Base-by-base conservation (phyloP, 352 stramenopile species). In the Globisporangium irregulare region DNA sequence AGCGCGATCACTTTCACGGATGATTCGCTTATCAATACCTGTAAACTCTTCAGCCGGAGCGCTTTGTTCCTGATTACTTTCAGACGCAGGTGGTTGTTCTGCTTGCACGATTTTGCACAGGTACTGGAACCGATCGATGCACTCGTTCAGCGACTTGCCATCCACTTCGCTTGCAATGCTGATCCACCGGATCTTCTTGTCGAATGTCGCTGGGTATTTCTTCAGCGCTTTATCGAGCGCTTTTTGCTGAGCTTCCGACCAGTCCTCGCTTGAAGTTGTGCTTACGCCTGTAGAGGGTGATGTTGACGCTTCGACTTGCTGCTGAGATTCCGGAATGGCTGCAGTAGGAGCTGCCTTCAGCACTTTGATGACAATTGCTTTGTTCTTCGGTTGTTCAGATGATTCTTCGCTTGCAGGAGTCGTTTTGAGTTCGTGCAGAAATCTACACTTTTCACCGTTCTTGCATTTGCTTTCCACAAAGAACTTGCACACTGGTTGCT, bases 51-150 rank as follows among this genome's bases (percentile, higher is more conserved):
- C 43, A 9, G 69, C 46, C 7, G 34, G 8, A 4, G n/a, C 9
- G 12, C 6, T 61, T 22, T 25, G 50, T 20, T 59, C 59, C 4
- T 64, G 64, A 7, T 14, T 36, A 43, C 15, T 56, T 27, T 27
- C 32, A 25, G 18, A 34, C 20, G n/a, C 24, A 10, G 66, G 53
- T 14, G 51, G 51, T 20, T 64, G 56, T 7, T 66, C 72, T 4
- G 62, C 75, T 25, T 79, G 77, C 0, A 94, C 69, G 34, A 91
- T 58, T 24, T 79, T 67, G 46, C 78, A 84, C 1, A 95, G 64
- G 46, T 80, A 62, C 69, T 93, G 89, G 66, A 87, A 95, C 3
- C 87, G 84, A 46, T 93, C 86, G 55, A 95, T 92, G 56, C 87
- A 95, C 38, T 95, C 84, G 64, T 90, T 93, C 36, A 95, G 60